Conservation (phyloP, 2,329 filamentous ascomycete species). For the Beauveria varroae region DNA sequence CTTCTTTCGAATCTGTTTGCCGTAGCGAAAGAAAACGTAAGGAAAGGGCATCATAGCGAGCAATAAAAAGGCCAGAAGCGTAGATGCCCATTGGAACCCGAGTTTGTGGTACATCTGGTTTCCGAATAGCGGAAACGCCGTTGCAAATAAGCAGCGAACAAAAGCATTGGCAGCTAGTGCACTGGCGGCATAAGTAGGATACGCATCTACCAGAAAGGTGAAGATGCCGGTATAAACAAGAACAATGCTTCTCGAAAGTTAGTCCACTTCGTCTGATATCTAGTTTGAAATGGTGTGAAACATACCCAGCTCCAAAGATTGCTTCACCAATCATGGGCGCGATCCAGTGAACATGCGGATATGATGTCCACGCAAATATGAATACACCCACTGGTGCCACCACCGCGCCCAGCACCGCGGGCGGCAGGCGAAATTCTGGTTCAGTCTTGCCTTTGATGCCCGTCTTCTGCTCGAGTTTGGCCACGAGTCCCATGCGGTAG, state of each 20-base stretch:
- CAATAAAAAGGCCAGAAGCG: slow-evolving; percentile 53
- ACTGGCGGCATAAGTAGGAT: slow-evolving; percentile 65
- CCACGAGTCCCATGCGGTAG: slow-evolving; percentile 51
- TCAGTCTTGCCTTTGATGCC: slow-evolving; percentile 55
- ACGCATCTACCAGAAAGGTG: slow-evolving; percentile 75
- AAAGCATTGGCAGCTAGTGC: slow-evolving; percentile 82
- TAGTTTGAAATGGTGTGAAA: slow-evolving; percentile 16
- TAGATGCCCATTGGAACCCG: slow-evolving; percentile 64
- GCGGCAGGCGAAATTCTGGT: slow-evolving; percentile 79
- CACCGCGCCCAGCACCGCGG: slow-evolving; percentile 65
- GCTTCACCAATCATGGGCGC: slow-evolving; percentile 64
- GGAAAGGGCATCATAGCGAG: slow-evolving; percentile 58
- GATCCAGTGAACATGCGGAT: slow-evolving; percentile 66
- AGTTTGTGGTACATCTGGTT: slow-evolving; percentile 63
- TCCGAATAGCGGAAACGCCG: slow-evolving; percentile 64
- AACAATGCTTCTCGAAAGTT: slow-evolving; percentile 48
- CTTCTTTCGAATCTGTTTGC: slow-evolving; percentile 46
- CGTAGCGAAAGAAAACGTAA: slow-evolving; percentile 54
- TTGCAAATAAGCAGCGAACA: slow-evolving; percentile 60
- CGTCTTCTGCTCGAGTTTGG: slow-evolving; percentile 41
- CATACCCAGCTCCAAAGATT: slow-evolving; percentile 65
- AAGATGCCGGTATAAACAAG: slow-evolving; percentile 79
- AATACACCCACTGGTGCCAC: slow-evolving; percentile 78
- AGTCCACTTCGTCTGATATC: not conserved
- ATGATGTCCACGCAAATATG: slow-evolving; percentile 83